Percentiles rank a stretch among this genome's conserved stretches.
These are phyloP conservation scores for Starmerella floris DNA, from an alignment of 805 yeast species.

Conservation along the genomic window DNA sequence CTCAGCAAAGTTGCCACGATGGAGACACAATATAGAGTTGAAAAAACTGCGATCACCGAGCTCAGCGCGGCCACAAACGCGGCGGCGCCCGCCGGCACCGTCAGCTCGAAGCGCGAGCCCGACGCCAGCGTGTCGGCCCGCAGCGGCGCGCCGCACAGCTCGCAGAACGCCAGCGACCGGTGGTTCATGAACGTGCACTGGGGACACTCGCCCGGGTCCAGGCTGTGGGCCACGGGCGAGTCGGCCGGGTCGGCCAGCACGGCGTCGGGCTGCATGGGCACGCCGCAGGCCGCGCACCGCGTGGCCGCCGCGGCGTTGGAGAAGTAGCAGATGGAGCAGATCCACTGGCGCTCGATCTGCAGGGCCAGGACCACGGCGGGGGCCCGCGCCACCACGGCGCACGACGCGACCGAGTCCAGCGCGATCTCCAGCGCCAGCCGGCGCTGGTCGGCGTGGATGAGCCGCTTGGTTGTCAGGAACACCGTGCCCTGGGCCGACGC, in stretches of 20 bases:
- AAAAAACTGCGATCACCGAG: constrained; percentile 73
- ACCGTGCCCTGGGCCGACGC: constrained; percentile 62
- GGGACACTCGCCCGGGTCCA: constrained; percentile 31
- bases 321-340: constrained; percentile 79
- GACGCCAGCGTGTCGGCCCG: neutral
- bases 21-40: constrained; percentile 76
- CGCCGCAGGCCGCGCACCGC: constrained; percentile 51
- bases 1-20: constrained; percentile 69
- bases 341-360: constrained; percentile 38
- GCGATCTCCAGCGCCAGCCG: neutral
- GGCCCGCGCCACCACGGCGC: neutral
- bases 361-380: neutral
- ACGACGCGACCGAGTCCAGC: neutral
- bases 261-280: constrained; percentile 32
- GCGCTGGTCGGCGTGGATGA: constrained; percentile 56
- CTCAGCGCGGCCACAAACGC: neutral
- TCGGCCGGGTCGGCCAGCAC: constrained; percentile 4
- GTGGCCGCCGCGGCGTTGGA: constrained; percentile 39
- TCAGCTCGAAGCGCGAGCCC: neutral
- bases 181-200: constrained; percentile 75
- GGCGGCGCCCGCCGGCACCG: neutral
- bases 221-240: neutral
- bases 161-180: constrained; percentile 64
- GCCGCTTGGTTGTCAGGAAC: constrained; percentile 59
- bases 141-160: constrained; percentile 64